Percentiles rank a stretch among this genome's conserved stretches.
Conservation (phyloP, 495 filamentous ascomycete genomes). For the Xylaria acuta region DNA sequence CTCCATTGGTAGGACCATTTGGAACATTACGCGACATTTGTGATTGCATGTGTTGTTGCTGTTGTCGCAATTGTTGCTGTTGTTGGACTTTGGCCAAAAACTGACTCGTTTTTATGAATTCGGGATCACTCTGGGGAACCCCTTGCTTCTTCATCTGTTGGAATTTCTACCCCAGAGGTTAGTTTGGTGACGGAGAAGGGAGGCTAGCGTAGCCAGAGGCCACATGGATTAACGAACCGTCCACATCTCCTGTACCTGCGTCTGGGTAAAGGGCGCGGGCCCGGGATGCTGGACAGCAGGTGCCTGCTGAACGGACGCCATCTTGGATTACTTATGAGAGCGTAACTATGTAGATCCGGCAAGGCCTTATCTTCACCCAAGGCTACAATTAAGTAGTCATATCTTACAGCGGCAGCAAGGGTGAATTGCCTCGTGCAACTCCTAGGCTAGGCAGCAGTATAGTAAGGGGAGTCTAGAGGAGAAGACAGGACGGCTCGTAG, state of each 20-base stretch:
- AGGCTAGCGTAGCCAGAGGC: neutral
- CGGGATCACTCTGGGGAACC: constrained; percentile 76
- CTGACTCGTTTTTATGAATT: constrained; percentile 74
- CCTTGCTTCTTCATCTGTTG: constrained; percentile 80
- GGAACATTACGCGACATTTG: constrained; percentile 47
- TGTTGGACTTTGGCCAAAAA: constrained; percentile 71
- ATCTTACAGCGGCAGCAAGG: constrained; percentile 38
- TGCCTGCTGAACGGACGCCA: constrained; percentile 80
- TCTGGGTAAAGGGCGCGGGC: constrained; percentile 61
- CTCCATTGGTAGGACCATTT: constrained; percentile 57
- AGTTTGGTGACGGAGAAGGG: constrained; percentile 31
- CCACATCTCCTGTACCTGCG: constrained; percentile 67
- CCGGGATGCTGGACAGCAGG: constrained; percentile 68
- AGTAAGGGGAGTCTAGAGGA: constrained; percentile 12
- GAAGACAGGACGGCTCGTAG: neutral
- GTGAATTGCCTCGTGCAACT: constrained; percentile 28
- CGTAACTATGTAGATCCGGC: constrained; percentile 24
- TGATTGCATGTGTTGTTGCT: constrained; percentile 50
- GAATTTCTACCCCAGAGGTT: constrained; percentile 66
- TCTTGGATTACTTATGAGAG: constrained; percentile 49
- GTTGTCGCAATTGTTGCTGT: constrained; percentile 60
- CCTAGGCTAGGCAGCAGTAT: constrained; percentile 35
- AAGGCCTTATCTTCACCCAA: constrained; percentile 30
- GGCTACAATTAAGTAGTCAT: constrained; percentile 44
- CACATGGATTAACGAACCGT: constrained; percentile 52